These are phyloP conservation scores for Trichosporon sp. DNA, from an alignment of 1,284 basidiomycete species.

Conservation along the genomic window DNA sequence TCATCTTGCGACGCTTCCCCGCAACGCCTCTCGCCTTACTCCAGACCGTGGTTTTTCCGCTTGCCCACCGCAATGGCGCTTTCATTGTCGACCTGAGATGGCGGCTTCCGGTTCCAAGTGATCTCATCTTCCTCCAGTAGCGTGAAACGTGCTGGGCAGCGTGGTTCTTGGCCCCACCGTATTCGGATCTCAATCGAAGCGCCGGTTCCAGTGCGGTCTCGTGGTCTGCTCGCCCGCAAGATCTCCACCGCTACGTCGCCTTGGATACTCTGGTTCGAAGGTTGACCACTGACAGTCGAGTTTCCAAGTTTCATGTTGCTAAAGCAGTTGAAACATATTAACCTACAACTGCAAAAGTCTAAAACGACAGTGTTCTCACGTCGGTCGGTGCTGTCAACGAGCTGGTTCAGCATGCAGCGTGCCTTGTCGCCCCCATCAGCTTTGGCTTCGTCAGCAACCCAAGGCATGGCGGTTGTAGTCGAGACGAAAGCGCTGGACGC, in stretches of 20 bases:
- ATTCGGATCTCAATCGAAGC: background rate
- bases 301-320: conserved; percentile 5
- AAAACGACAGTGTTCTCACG: background rate
- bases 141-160: background rate
- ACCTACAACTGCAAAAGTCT: conserved; percentile 4
- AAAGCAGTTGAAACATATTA: conserved; percentile 4
- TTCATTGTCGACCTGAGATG: background rate
- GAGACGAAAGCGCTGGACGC: background rate
- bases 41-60: background rate
- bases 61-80: background rate
- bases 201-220: background rate
- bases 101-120: background rate
- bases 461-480: background rate
- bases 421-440: background rate
- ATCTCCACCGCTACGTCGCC: background rate
- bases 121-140: background rate
- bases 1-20: background rate
- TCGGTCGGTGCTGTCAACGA: background rate
- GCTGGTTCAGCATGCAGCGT: background rate
- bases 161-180: background rate
- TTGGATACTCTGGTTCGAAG: background rate
- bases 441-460: background rate
- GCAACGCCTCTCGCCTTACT: background rate
- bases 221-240: background rate
- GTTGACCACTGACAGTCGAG: background rate